These are phyloP conservation scores for Beauveria bassiana DNA, from an alignment of 2,329 filamentous ascomycete species.

Conservation along the genomic window DNA sequence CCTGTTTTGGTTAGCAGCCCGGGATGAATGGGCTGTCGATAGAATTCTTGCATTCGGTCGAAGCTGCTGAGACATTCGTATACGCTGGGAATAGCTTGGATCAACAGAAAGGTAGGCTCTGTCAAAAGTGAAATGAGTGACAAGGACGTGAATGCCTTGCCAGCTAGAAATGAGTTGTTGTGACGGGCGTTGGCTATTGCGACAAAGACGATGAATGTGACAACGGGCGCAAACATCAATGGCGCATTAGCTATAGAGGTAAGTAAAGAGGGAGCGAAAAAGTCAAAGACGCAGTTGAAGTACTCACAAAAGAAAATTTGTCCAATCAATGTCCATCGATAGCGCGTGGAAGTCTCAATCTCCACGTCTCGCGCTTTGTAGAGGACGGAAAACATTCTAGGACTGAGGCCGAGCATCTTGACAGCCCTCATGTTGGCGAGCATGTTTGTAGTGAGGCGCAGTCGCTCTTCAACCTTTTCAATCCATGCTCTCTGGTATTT, in stretches of 20 bases:
- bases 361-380: slow-evolving; percentile 16
- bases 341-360: slow-evolving; percentile 16
- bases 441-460: slow-evolving; percentile 21
- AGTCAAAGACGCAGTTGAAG: background rate
- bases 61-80: slow-evolving; percentile 17
- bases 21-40: background rate
- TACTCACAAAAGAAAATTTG: background rate
- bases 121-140: slow-evolving; percentile 18
- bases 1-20: background rate
- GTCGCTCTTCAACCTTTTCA: slow-evolving; percentile 22
- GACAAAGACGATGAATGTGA: slow-evolving; percentile 5
- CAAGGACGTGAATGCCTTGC: slow-evolving; percentile 19
- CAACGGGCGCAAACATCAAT: slow-evolving; percentile 12
- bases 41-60: slow-evolving; percentile 18
- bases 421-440: slow-evolving; percentile 23
- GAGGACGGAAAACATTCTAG: slow-evolving; percentile 14
- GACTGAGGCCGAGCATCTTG: slow-evolving; percentile 24
- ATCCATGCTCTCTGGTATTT: slow-evolving; percentile 18
- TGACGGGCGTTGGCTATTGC: slow-evolving; percentile 10
- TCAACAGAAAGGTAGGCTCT: slow-evolving; percentile 12
- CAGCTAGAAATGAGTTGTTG: slow-evolving; percentile 9
- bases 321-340: slow-evolving; percentile 16
- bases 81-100: slow-evolving; percentile 5
- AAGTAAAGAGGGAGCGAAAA: background rate
- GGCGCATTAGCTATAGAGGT: slow-evolving; percentile 10